Evolutionary conservation across 768 basidiomycete species (phyloP).

Genomic region (Pluteus cervinus): DNA sequence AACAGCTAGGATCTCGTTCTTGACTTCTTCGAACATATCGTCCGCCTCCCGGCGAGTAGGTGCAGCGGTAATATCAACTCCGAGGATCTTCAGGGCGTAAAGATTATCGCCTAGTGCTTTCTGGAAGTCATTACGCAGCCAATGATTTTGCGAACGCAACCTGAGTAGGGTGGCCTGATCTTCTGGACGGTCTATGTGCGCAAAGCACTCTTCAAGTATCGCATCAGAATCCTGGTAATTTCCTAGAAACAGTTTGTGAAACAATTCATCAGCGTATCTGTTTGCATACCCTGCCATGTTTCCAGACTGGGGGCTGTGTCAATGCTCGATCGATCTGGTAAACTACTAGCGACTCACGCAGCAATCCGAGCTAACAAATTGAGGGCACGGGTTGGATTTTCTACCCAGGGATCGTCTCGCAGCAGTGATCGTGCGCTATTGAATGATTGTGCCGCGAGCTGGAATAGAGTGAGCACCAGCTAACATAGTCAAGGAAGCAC

Average conservation of each 20-base stretch:
- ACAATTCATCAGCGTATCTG: not conserved
- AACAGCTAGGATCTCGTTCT: slow-evolving; percentile 62
- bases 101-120: slow-evolving; percentile 56
- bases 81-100: slow-evolving; percentile 52
- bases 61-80: slow-evolving; percentile 50
- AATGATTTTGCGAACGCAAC: slow-evolving; percentile 58
- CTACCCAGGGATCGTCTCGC: slow-evolving; percentile 46
- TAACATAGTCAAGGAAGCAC: not conserved
- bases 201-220: slow-evolving; percentile 49
- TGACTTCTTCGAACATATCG: slow-evolving; percentile 62
- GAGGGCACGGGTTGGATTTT: slow-evolving; percentile 42
- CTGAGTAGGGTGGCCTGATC: slow-evolving; percentile 53
- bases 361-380: slow-evolving; percentile 51
- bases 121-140: slow-evolving; percentile 49
- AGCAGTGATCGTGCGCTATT: slow-evolving; percentile 52
- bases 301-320: slow-evolving; percentile 42
- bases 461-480: not conserved
- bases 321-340: too few relatives aligned
- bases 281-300: slow-evolving; percentile 53
- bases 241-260: slow-evolving; percentile 26
- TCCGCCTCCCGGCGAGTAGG: slow-evolving; percentile 53
- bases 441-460: slow-evolving; percentile 63
- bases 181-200: slow-evolving; percentile 41
- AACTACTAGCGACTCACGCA: slow-evolving; percentile 37
- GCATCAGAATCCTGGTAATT: slow-evolving; percentile 47